These are phyloP conservation scores for Stephania cephalantha DNA, from an alignment of 164 flowering plant genomes.

Conservation along the genomic window DNA sequence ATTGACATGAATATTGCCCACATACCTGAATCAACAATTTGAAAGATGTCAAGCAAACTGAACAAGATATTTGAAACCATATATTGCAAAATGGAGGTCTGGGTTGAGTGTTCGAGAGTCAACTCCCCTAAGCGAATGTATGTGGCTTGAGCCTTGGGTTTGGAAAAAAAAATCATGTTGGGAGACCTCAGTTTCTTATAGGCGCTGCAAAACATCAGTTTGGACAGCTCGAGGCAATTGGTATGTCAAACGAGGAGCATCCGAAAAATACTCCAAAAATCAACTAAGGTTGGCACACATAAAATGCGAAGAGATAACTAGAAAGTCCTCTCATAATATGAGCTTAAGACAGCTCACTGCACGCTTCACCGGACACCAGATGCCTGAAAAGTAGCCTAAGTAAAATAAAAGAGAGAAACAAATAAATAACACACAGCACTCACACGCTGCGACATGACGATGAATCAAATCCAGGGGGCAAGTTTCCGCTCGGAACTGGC, in stretches of 20 bases:
- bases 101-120: too few species aligned
- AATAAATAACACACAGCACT: constrained; percentile 38
- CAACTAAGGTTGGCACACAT: background rate
- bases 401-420: constrained; percentile 18
- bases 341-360: too few species aligned
- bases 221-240: too few species aligned
- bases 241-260: too few species aligned
- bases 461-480: constrained; percentile 99
- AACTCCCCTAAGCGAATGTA: too few species aligned
- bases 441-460: constrained; percentile 99
- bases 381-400: constrained; percentile 9
- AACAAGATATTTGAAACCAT: background rate
- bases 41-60: background rate
- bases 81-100: background rate
- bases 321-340: background rate
- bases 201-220: too few species aligned
- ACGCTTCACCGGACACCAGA: background rate
- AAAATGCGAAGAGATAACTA: background rate
- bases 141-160: too few species aligned
- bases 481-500: constrained; percentile 97
- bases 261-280: background rate
- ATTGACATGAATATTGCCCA: constrained; percentile 88
- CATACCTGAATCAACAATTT: constrained; percentile 59
- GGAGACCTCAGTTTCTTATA: too few species aligned
- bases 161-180: too few species aligned